Base-by-base conservation (phyloP, 495 filamentous ascomycete genomes). In the Penicillium egyptiacum region DNA sequence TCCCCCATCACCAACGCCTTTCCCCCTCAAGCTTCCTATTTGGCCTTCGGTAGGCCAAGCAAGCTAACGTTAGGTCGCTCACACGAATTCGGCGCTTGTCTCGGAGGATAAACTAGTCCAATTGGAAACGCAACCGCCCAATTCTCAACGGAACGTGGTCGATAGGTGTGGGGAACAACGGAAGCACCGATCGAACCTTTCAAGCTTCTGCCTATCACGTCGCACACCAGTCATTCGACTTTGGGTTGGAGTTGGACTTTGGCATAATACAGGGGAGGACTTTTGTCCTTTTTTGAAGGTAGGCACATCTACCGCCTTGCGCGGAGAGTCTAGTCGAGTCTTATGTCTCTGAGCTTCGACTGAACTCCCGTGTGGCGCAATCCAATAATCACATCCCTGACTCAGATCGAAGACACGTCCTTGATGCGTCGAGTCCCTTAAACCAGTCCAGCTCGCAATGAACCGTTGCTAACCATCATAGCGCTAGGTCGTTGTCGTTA, bases 381-480 rank as follows among this genome's bases (percentile, higher is more conserved):
- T 40, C 12, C 58, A 37, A 44, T 56, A 37, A 44, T 56, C 60
- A 57, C 67, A 64, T 72, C 66, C 66, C 69, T 74, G 68, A 72
- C 66, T 68, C 66, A 67, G 58, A 50, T 62, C 33, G 10, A 31
- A 28, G 41, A 40, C 48, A 25, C 19, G 40, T 35, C 48, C 48
- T 40, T 35, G 10, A 50, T 30, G 19, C n/a, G 17, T 46, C 52
- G 42, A 55, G 22, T 50, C 26, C 45, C 19, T 25, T 17, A 22
- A 22, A 31, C 48, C 37, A 45, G 19, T 39, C 46, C 14, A 33
- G 9, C 37, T 53, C 26, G 17, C 20, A 33, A 54, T 35, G 35
- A 46, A 49, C 39, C 31, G 23, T 52, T 22, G 39, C 58, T 65
- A 41, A 65, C 37, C 22, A 56, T n/a, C 19, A 17, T 41, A 14